Conservation (phyloP, 2,329 filamentous ascomycete species). For the Aureobasidium musti region DNA sequence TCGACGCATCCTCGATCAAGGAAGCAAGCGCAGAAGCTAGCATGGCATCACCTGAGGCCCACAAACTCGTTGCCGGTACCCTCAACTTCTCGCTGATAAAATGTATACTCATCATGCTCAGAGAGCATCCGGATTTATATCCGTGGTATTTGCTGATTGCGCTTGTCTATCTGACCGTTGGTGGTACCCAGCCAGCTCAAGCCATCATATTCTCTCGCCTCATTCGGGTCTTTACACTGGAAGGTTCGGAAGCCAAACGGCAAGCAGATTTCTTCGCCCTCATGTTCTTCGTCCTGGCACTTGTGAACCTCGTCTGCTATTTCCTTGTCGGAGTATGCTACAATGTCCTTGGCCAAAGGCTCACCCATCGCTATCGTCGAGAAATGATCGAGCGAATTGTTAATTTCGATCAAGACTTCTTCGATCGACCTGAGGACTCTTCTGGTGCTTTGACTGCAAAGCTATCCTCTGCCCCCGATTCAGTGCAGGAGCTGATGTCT, state of each 20-base stretch:
- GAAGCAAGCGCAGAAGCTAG: not conserved
- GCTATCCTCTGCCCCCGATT: slow-evolving; percentile 50
- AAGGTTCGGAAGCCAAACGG: slow-evolving; percentile 43
- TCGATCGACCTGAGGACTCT: slow-evolving; percentile 50
- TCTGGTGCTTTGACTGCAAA: slow-evolving; percentile 48
- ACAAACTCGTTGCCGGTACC: slow-evolving; percentile 34
- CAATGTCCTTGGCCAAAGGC: slow-evolving; percentile 38
- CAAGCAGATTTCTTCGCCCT: slow-evolving; percentile 56
- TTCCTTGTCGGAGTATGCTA: slow-evolving; percentile 50
- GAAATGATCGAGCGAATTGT: slow-evolving; percentile 49
- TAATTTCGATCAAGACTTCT: slow-evolving; percentile 47
- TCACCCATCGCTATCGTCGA: not conserved
- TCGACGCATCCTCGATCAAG: not conserved
- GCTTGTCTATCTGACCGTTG: slow-evolving; percentile 36
- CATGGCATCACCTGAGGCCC: slow-evolving; percentile 7
- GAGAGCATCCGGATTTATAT: slow-evolving; percentile 42
- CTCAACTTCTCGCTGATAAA: slow-evolving; percentile 40
- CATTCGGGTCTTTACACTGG: slow-evolving; percentile 52
- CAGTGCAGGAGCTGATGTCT: slow-evolving; percentile 51
- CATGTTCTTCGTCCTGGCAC: slow-evolving; percentile 59
- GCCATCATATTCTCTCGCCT: slow-evolving; percentile 55
- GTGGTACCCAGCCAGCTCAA: slow-evolving; percentile 51
- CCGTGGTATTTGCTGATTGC: slow-evolving; percentile 44
- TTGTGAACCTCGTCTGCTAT: slow-evolving; percentile 51
- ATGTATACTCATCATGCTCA: slow-evolving; percentile 44